Conservation (phyloP, 2,329 filamentous ascomycete species). For the Curvularia verruculosa region DNA sequence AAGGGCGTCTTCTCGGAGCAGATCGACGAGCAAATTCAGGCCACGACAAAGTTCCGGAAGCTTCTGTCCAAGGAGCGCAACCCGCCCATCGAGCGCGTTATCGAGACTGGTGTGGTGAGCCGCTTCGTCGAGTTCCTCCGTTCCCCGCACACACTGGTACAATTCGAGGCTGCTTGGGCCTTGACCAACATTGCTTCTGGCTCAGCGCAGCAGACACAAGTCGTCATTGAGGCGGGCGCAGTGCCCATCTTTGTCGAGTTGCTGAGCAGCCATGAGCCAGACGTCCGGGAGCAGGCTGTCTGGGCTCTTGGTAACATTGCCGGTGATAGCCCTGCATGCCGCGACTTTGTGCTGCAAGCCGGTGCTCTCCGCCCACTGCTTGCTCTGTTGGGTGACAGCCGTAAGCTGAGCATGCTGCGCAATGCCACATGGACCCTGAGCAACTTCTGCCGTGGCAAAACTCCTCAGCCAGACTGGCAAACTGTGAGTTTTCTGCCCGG, state of each 20-base stretch:
- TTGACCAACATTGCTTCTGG: conserved; percentile 99
- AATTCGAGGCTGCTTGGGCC: conserved; percentile 99
- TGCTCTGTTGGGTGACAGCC: conserved; percentile 89
- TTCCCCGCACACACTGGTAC: conserved; percentile 95
- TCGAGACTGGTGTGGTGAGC: conserved; percentile 96
- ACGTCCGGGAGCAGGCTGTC: conserved; percentile 96
- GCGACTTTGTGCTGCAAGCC: conserved; percentile 92
- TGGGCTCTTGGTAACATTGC: conserved; percentile 99
- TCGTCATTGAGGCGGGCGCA: conserved; percentile 96
- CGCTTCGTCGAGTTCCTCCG: conserved; percentile 98
- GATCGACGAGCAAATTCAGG: conserved; percentile 96
- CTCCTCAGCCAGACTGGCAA: conserved; percentile 95
- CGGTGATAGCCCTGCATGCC: conserved; percentile 95
- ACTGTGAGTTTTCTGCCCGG: conserved; percentile 67
- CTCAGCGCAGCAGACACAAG: conserved; percentile 95
- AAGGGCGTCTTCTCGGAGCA: conserved; percentile 97
- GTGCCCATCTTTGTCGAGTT: conserved; percentile 99
- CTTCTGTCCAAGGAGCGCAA: conserved; percentile 98
- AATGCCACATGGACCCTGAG: conserved; percentile 99
- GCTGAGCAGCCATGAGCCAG: conserved; percentile 91
- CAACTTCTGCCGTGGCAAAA: conserved; percentile 99
- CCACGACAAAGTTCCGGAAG: conserved; percentile 98
- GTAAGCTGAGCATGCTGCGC: conserved; percentile 98
- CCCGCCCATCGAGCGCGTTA: conserved; percentile 97
- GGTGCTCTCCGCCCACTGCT: conserved; percentile 91